These are phyloP conservation scores for Dacryopinax primogenitus DNA, from an alignment of 768 basidiomycete genomes.

Conservation along the genomic window DNA sequence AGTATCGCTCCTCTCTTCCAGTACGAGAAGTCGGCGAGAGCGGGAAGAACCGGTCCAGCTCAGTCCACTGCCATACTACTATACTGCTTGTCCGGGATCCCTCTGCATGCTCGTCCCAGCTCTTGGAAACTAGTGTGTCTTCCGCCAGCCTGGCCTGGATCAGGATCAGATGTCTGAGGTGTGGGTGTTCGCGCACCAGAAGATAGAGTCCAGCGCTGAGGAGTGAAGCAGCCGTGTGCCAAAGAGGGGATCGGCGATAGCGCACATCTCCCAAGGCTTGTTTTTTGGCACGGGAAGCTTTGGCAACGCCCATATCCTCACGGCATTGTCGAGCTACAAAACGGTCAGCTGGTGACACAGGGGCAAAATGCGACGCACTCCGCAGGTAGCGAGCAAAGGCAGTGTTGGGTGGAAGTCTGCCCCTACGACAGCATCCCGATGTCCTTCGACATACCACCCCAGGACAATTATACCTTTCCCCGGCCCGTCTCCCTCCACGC, in stretches of 20 bases:
- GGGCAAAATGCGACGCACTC: not conserved
- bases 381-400: not conserved
- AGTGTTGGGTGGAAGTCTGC: slow-evolving; percentile 2
- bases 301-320: not conserved
- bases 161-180: not conserved
- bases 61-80: not conserved
- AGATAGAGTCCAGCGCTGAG: not conserved
- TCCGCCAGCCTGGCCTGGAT: not conserved
- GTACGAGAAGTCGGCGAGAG: not conserved
- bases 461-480: not conserved
- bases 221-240: not conserved
- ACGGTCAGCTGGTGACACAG: not conserved
- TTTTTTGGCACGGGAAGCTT: not conserved
- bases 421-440: not conserved
- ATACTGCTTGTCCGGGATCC: not conserved
- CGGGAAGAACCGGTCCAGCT: not conserved
- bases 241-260: not conserved
- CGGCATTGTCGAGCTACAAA: not conserved
- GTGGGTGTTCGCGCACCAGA: not conserved
- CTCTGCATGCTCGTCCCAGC: not conserved
- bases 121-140: not conserved
- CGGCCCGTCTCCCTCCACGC: slow-evolving; percentile 1
- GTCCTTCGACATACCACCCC: not conserved
- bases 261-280: not conserved
- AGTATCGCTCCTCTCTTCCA: not conserved